Evolutionary conservation across 176 grass and related monocot species (phyloP).

Genomic region (Aegilops sharonensis): DNA sequence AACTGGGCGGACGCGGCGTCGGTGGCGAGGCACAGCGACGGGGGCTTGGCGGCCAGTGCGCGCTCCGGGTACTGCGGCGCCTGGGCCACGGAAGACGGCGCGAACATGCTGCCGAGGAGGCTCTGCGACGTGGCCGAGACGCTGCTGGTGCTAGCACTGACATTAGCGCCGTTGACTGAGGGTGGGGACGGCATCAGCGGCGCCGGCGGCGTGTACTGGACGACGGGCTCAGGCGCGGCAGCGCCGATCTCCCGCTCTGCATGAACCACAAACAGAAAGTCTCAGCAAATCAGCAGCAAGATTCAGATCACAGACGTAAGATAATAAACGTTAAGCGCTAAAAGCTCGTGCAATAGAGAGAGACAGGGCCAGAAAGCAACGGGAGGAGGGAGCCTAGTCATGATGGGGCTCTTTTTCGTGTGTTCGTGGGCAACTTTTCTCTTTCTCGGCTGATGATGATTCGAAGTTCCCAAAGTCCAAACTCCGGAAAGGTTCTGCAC

Average conservation of each 20-base stretch:
- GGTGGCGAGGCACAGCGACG: conserved; percentile 68
- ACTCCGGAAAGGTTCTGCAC: conserved; percentile 37
- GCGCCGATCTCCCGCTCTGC: conserved; percentile 51
- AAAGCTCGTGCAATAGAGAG: conserved; percentile 19
- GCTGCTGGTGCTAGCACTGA: conserved; percentile 36
- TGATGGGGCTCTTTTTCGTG: conserved; percentile 32
- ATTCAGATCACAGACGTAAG: neutral
- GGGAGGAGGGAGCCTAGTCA: neutral
- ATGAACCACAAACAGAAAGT: conserved; percentile 3
- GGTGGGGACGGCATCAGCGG: conserved; percentile 1
- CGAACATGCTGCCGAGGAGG: conserved; percentile 72
- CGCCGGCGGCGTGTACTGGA: conserved; percentile 38
- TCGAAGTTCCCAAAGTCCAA: conserved; percentile 32
- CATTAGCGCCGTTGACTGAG: neutral
- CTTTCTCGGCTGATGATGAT: conserved; percentile 27
- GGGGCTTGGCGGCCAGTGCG: conserved; percentile 28
- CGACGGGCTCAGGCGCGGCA: conserved; percentile 5
- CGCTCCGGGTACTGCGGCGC: conserved; percentile 39
- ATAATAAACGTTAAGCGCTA: conserved; percentile 20
- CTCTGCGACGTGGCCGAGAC: conserved; percentile 43
- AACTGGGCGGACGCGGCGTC: conserved; percentile 48
- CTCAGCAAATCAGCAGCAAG: conserved; percentile 21
- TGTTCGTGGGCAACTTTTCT: conserved; percentile 31
- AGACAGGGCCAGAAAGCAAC: conserved; percentile 36
- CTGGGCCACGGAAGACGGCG: conserved; percentile 40